Evolutionary conservation across 208 protist genomes (phyloP).

Genomic region (Endotrypanum monterogeii): DNA sequence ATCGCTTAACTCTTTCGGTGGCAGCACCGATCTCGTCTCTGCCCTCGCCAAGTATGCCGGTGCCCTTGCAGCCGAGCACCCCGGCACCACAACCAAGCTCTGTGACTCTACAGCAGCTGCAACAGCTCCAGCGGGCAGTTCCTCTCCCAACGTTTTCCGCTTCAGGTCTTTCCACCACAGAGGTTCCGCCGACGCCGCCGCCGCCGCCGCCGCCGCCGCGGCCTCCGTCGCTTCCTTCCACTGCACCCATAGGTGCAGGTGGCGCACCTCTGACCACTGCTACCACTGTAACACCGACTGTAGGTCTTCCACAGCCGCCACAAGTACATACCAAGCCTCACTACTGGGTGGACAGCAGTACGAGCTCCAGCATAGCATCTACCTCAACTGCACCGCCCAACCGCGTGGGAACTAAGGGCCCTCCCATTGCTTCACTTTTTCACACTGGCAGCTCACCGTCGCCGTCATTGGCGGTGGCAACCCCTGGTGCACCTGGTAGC

Average conservation of each 20-base stretch:
- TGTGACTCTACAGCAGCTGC: conserved; percentile 4
- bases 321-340: conserved; percentile 5
- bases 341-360: conserved; percentile 24
- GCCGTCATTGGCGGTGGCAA: not conserved
- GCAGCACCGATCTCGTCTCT: not conserved
- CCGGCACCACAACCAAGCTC: not conserved
- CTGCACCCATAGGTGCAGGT: not conserved
- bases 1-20: not conserved
- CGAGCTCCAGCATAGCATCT: conserved; percentile 26
- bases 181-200: not conserved
- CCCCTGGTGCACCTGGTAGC: not conserved
- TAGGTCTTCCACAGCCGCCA: not conserved
- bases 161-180: not conserved
- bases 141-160: not conserved
- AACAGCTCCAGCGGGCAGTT: conserved; percentile 3
- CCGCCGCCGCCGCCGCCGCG: not conserved
- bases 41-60: not conserved
- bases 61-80: not conserved
- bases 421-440: not conserved
- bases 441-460: not conserved
- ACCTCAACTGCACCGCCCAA: conserved; percentile 27
- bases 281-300: not conserved
- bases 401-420: conserved; percentile 11
- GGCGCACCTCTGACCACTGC: not conserved
- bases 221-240: conserved; percentile 1